Percentiles rank a stretch among this genome's conserved stretches.
These are phyloP conservation scores for Verticillium alfalfae DNA, from an alignment of 2,329 filamentous ascomycete genomes.

Conservation along the genomic window DNA sequence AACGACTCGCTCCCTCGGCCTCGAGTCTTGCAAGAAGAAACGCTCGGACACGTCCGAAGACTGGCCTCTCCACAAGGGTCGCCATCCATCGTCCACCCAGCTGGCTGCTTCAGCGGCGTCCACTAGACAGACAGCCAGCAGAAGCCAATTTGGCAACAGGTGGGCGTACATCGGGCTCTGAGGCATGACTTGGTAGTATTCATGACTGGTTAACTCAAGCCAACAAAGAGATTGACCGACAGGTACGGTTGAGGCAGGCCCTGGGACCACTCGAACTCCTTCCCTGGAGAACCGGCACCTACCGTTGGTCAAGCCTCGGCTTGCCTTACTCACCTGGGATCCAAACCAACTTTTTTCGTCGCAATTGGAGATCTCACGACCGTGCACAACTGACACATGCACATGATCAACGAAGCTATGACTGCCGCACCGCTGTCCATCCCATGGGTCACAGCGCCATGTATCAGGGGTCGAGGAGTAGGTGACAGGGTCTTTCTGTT, in stretches of 20 bases:
- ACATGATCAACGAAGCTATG: not conserved
- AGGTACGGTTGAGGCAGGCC: too few relatives aligned
- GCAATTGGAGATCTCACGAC: not conserved
- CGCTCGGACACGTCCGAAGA: not conserved
- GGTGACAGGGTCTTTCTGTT: not conserved
- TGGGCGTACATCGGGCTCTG: too few relatives aligned
- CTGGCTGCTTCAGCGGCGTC: too few relatives aligned
- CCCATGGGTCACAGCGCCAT: not conserved
- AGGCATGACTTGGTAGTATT: not conserved
- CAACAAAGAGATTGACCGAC: too few relatives aligned
- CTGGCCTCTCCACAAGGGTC: not conserved
- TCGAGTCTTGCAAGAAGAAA: not conserved
- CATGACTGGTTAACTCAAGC: not conserved
- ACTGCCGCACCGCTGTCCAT: not conserved
- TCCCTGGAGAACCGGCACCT: too few relatives aligned
- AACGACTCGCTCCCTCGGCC: not conserved
- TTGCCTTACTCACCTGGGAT: not conserved
- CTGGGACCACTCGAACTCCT: too few relatives aligned
- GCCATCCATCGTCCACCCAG: too few relatives aligned
- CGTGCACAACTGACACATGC: not conserved
- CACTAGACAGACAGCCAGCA: not conserved
- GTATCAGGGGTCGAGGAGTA: not conserved
- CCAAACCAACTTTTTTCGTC: not conserved
- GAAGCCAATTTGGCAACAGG: too few relatives aligned
- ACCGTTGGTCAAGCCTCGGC: not conserved